These are phyloP conservation scores for Entoloma clypeatum DNA, from an alignment of 1,284 basidiomycete species.

Conservation along the genomic window DNA sequence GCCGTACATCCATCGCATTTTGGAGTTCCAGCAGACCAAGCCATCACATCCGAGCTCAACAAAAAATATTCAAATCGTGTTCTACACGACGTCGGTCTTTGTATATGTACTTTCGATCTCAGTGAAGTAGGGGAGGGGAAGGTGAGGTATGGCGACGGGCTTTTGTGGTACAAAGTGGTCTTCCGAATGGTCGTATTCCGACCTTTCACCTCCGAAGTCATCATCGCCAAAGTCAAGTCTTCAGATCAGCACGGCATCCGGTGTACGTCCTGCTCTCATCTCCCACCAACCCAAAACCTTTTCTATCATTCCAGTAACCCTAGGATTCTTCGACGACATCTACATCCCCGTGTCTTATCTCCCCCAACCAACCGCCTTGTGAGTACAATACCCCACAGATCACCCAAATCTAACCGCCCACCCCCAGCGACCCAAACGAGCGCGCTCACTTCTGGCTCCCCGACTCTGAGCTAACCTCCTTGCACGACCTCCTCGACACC, in stretches of 20 bases:
- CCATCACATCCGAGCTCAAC: slow-evolving; percentile 78
- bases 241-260: slow-evolving; percentile 82
- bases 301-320: slow-evolving; percentile 54
- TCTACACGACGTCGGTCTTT: slow-evolving; percentile 89
- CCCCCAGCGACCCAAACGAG: slow-evolving; percentile 71
- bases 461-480: slow-evolving; percentile 49
- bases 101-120: slow-evolving; percentile 86
- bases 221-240: slow-evolving; percentile 84
- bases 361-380: slow-evolving; percentile 80
- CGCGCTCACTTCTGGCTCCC: slow-evolving; percentile 82
- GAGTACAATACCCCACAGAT: slow-evolving; percentile 24
- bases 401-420: not conserved
- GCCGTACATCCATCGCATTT: slow-evolving; percentile 77
- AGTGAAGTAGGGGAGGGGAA: slow-evolving; percentile 86
- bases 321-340: slow-evolving; percentile 95
- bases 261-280: slow-evolving; percentile 44
- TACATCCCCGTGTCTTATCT: slow-evolving; percentile 73
- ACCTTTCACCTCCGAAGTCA: slow-evolving; percentile 87
- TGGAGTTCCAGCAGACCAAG: slow-evolving; percentile 64
- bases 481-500: slow-evolving; percentile 67
- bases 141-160: slow-evolving; percentile 92
- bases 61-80: slow-evolving; percentile 94
- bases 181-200: slow-evolving; percentile 91
- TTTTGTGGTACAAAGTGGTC: slow-evolving; percentile 92
- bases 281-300: slow-evolving; percentile 3